Evolutionary conservation across 225 moss, liverwort and hornwort species (phyloP), one percentile per base, ranked within the genome.

Genomic region (Marchantia paleacea): DNA sequence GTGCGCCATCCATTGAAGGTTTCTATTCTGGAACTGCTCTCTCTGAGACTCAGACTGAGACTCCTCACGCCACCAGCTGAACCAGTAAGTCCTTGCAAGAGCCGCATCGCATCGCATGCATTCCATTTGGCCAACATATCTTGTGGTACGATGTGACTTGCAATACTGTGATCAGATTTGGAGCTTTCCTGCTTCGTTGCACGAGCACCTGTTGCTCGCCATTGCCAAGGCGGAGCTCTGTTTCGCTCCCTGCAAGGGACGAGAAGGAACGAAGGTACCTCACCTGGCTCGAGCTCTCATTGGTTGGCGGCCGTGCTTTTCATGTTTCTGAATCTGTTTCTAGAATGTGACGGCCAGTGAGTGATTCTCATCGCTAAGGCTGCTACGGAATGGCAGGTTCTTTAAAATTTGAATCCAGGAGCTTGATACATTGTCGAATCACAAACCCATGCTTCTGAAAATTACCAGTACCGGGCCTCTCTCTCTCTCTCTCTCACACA

Each of bases 1-100:
- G 68, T 68, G 68, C 30, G 68, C 25, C 29, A 12, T 14, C 30
- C 22, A 24, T 22, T 6, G 12, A 68, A 68, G 30, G 30, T 68
- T 68, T 68, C 68, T 31, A 68, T 68, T 68, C 68, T 68, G 28
- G 68, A 68, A 68, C 68, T 30, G 39, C 39, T 13, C 68, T 31
- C 31, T 12, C 68, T 28, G 68, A 68, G n/a, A 22, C 1, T n/a
- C n/a, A n/a, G 62, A 24, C 39, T 39, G n/a, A n/a, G n/a, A n/a
- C 39, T 39, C 39, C 39, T 39, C 39, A 2, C 39, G 39, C 39
- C 39, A 39, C 39, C 39, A 57, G 19, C 19, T 12, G 57, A 57
- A 39, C 3, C 39, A 68, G 30, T 1, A 12, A 68, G 68, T 31
- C 30, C 68, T 66, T 29, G 11, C 68, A 68, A 30, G 6, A 39